phyloP scores from a whole-genome alignment of 2,329 filamentous ascomycete genomes.

The Cryphonectria carpinicola region DNA sequence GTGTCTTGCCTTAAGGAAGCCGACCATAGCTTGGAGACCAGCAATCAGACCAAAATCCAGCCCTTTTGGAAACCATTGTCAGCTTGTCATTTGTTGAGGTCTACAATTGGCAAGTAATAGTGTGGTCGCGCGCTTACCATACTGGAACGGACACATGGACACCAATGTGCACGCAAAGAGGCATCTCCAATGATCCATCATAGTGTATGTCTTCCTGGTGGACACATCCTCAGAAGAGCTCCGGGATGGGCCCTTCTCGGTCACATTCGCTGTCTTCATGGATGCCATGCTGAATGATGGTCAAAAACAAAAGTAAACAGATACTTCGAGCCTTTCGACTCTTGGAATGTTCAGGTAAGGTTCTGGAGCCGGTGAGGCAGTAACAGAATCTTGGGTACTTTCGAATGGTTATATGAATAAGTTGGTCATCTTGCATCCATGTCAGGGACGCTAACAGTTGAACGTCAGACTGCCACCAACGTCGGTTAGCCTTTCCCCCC shows the following conservation, averaged over 20 bases:
- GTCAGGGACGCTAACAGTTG: neutral
- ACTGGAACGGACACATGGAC: constrained; percentile 55
- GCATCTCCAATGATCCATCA: constrained; percentile 39
- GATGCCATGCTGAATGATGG: constrained; percentile 11
- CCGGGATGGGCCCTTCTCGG: neutral
- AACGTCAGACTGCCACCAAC: neutral
- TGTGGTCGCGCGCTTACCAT: constrained; percentile 42
- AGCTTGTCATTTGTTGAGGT: neutral
- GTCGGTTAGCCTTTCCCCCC: too few relatives aligned
- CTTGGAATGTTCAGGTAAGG: neutral
- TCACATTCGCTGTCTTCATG: constrained; percentile 7
- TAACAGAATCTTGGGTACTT: neutral
- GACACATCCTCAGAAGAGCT: neutral
- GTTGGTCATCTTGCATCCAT: neutral
- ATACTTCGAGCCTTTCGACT: neutral
- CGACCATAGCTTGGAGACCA: constrained; percentile 54
- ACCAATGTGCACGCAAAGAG: constrained; percentile 50
- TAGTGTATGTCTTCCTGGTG: constrained; percentile 3
- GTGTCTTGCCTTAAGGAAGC: constrained; percentile 48
- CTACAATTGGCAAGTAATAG: too few relatives aligned
- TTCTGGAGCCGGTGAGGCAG: neutral
- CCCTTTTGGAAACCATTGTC: neutral
- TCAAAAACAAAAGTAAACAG: neutral
- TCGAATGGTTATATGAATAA: neutral
- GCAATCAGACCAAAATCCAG: constrained; percentile 54